phyloP scores from a whole-genome alignment of 768 basidiomycete genomes.

The Tricholomella constricta region DNA sequence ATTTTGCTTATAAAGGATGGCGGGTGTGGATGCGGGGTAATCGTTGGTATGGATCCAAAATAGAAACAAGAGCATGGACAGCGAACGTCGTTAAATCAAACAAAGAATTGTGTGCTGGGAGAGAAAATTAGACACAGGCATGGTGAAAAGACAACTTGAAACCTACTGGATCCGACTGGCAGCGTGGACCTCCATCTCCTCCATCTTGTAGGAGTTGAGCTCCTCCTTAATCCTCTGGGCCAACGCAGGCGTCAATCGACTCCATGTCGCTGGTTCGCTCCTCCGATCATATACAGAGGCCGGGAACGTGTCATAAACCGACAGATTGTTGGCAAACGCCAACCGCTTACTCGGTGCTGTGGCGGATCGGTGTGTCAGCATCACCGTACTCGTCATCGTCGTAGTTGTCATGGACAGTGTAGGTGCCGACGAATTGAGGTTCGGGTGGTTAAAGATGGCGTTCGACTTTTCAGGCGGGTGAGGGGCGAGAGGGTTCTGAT shows the following conservation, averaged over 20 bases:
- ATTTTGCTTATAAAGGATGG: slow-evolving; percentile 25
- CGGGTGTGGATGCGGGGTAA: slow-evolving; percentile 14
- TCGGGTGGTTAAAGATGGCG: slow-evolving; percentile 80
- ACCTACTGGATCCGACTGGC: slow-evolving; percentile 88
- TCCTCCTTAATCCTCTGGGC: slow-evolving; percentile 98
- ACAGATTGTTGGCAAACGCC: slow-evolving; percentile 88
- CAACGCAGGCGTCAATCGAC: slow-evolving; percentile 89
- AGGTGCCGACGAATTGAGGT: slow-evolving; percentile 86
- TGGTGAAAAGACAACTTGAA: slow-evolving; percentile 5
- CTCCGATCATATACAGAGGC: slow-evolving; percentile 88
- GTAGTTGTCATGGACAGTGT: slow-evolving; percentile 64
- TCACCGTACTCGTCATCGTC: slow-evolving; percentile 47
- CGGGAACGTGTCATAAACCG: slow-evolving; percentile 97
- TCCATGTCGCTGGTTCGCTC: slow-evolving; percentile 97
- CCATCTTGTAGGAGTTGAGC: slow-evolving; percentile 98
- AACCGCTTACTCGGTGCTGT: slow-evolving; percentile 72
- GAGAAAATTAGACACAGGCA: slow-evolving; percentile 7
- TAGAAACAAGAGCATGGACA: slow-evolving; percentile 19
- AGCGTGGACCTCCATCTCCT: slow-evolving; percentile 99
- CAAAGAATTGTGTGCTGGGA: slow-evolving; percentile 84
- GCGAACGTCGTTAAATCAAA: slow-evolving; percentile 45
- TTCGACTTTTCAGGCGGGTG: slow-evolving; percentile 46
- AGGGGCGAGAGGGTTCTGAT: slow-evolving; percentile 30
- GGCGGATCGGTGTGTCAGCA: slow-evolving; percentile 70
- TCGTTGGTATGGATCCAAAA: slow-evolving; percentile 32